phyloP scores from a whole-genome alignment of 257 asterid species.

The Parsonsia alboflavescens region DNA sequence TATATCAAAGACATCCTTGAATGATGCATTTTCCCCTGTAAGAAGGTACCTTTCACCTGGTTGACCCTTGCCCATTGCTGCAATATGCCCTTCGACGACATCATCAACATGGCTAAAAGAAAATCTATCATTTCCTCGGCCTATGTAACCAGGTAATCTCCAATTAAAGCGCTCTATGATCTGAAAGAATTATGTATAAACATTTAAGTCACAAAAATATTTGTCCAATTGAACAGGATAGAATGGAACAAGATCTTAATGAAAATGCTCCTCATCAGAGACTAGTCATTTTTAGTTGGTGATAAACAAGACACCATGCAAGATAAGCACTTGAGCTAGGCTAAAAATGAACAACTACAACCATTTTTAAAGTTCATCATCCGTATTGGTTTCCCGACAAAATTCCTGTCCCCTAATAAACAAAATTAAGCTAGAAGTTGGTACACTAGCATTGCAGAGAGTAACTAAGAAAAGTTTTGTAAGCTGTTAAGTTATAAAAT shows the following conservation, averaged over 20 bases:
- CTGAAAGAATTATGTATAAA: slow-evolving; percentile 33
- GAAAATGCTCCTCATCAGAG: slow-evolving; percentile 2
- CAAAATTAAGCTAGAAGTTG: neutral
- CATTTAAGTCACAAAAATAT: slow-evolving; percentile 2
- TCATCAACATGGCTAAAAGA: slow-evolving; percentile 87
- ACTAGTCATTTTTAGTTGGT: neutral
- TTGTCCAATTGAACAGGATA: neutral
- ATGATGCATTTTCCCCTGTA: slow-evolving; percentile 90
- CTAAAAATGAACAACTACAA: neutral
- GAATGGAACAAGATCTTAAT: neutral
- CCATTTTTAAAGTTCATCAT: neutral
- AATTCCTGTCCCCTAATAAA: neutral
- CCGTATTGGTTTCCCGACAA: neutral
- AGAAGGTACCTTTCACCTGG: slow-evolving; percentile 85
- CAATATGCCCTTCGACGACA: slow-evolving; percentile 82
- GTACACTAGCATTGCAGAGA: neutral
- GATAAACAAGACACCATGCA: neutral
- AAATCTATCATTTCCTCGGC: slow-evolving; percentile 49
- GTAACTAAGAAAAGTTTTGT: neutral
- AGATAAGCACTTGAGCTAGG: neutral
- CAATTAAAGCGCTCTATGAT: slow-evolving; percentile 75
- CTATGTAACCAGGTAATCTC: slow-evolving; percentile 81
- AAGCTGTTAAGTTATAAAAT: neutral
- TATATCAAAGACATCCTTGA: slow-evolving; percentile 63
- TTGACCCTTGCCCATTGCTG: slow-evolving; percentile 62